These are phyloP conservation scores for Termitomyces sp. DNA, from an alignment of 768 basidiomycete genomes.

Conservation along the genomic window DNA sequence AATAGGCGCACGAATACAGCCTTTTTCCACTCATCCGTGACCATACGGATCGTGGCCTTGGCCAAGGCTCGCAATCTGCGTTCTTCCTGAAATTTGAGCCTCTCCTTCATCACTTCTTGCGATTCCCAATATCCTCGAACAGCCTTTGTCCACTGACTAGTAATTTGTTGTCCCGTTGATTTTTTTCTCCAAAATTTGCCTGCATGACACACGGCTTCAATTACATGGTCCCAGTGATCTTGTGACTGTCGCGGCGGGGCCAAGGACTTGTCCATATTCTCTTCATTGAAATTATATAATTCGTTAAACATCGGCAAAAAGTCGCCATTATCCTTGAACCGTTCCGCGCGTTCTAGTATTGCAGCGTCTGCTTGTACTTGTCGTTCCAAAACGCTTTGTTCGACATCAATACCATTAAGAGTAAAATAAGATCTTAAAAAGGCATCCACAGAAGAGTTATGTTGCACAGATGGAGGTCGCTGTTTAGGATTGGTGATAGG, in stretches of 20 bases:
- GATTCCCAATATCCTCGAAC: constrained; percentile 75
- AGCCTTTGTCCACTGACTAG: constrained; percentile 55
- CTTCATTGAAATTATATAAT: constrained; percentile 22
- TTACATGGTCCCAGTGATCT: constrained; percentile 57
- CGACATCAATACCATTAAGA: constrained; percentile 44
- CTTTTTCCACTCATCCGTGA: constrained; percentile 81
- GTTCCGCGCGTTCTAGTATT: constrained; percentile 27
- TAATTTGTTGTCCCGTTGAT: constrained; percentile 30
- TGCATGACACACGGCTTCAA: constrained; percentile 35
- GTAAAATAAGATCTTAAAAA: constrained; percentile 61
- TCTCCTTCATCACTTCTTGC: constrained; percentile 56
- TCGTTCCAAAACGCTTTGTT: constrained; percentile 21
- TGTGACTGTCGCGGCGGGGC: constrained; percentile 26
- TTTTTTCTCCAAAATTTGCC: constrained; percentile 21
- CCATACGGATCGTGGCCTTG: constrained; percentile 63
- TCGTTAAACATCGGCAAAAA: constrained; percentile 33
- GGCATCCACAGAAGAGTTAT: constrained; percentile 45
- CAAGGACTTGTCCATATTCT: constrained; percentile 17
- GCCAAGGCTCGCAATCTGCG: constrained; percentile 59
- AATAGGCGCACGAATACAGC: constrained; percentile 65
- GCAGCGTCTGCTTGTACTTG: constrained; percentile 24
- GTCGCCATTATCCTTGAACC: constrained; percentile 29
- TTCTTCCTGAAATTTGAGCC: constrained; percentile 55
- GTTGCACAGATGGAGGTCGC: constrained; percentile 45
- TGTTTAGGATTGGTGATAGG: constrained; percentile 64